A percentile compares a stretch with the other conserved stretches of the same genome.
These are phyloP conservation scores for Ulmus americana DNA, from an alignment of 331 rosid genomes.

Conservation along the genomic window DNA sequence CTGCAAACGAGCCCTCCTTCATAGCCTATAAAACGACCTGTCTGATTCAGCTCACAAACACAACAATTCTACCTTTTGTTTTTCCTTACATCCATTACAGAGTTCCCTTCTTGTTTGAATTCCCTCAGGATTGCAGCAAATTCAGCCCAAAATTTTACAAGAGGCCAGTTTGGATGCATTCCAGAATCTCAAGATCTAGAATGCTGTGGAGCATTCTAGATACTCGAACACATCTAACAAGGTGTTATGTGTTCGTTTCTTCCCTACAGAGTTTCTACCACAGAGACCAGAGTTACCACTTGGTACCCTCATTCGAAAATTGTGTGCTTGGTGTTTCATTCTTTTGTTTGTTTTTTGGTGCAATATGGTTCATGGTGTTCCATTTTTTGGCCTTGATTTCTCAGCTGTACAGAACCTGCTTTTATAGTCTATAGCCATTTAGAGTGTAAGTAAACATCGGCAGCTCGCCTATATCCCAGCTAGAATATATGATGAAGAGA, in stretches of 20 bases:
- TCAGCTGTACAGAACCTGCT: conserved; percentile 64
- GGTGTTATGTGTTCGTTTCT: conserved; percentile 35
- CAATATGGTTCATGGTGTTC: conserved; percentile 52
- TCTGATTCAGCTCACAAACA: conserved; percentile 31
- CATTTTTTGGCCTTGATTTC: conserved; percentile 60
- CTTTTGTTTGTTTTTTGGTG: conserved; percentile 55
- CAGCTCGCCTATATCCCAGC: conserved; percentile 57
- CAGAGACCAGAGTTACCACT: conserved; percentile 18
- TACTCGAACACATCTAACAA: conserved; percentile 47
- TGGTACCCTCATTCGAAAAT: conserved; percentile 27
- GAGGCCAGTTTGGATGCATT: conserved; percentile 52
- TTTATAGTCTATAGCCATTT: conserved; percentile 44
- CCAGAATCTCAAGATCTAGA: conserved; percentile 41
- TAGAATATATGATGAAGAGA: conserved; percentile 44
- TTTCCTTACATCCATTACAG: conserved; percentile 25
- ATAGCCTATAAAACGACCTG: conserved; percentile 49
- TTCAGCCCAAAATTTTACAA: conserved; percentile 70
- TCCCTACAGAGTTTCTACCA: conserved; percentile 29
- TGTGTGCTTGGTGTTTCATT: conserved; percentile 65
- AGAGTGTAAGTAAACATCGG: conserved; percentile 79
- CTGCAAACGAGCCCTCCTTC: conserved; percentile 95
- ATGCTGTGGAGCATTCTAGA: conserved; percentile 66
- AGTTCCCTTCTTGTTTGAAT: conserved; percentile 37
- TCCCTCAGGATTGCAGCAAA: conserved; percentile 51
- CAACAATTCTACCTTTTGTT: conserved; percentile 11